These are phyloP conservation scores for Populus ilicifolia DNA, from an alignment of 345 rosid species.

Conservation along the genomic window DNA sequence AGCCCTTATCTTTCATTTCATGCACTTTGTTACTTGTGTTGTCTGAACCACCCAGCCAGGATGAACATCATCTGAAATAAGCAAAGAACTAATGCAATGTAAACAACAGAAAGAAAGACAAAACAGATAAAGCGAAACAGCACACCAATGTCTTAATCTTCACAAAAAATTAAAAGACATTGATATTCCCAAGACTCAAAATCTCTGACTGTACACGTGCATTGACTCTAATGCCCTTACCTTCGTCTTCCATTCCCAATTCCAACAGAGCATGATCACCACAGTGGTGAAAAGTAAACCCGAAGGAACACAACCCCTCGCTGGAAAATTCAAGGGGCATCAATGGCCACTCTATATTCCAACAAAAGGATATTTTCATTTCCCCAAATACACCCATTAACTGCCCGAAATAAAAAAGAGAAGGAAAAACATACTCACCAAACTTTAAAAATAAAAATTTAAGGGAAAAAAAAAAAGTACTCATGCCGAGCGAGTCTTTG, in stretches of 20 bases:
- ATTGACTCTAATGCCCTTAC: conserved; percentile 21
- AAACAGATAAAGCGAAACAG: neutral
- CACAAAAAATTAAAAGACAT: neutral
- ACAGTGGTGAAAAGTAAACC: neutral
- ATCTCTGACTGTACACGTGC: conserved; percentile 13
- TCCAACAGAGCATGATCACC: neutral
- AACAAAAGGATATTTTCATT: conserved; percentile 6
- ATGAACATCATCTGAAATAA: neutral
- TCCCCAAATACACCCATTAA: neutral
- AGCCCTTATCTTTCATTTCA: neutral
- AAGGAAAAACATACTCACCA: neutral
- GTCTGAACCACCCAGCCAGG: neutral
- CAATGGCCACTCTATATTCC: neutral
- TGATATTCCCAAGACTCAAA: neutral
- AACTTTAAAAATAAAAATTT: neutral
- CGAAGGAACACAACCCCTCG: neutral
- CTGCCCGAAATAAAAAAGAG: neutral
- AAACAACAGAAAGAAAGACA: neutral
- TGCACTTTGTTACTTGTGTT: neutral
- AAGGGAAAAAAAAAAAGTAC: neutral
- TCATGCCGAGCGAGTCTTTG: neutral
- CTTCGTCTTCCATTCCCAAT: neutral
- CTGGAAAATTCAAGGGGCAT: neutral
- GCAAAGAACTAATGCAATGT: neutral
- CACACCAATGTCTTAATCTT: neutral